Conservation (phyloP, 306 rosid species). For the Albizia julibrissin region DNA sequence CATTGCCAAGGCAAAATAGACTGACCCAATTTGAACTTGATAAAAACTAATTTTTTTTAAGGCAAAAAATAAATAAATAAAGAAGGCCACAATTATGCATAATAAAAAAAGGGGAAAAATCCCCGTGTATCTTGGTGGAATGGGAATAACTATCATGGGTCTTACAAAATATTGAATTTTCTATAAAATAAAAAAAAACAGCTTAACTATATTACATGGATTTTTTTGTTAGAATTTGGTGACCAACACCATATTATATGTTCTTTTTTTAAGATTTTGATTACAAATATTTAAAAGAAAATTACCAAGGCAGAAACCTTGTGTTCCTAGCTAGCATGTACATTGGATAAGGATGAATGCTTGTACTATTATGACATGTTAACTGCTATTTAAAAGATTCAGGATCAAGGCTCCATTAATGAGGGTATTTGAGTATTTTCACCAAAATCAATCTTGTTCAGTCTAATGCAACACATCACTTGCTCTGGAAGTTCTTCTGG, state of each 20-base stretch:
- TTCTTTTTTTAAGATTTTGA: neutral
- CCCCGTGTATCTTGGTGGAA: neutral
- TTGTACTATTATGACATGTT: conserved; percentile 12
- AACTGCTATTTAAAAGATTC: conserved; percentile 29
- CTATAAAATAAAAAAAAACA: neutral
- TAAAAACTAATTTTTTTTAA: too few species aligned
- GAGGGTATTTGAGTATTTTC: conserved; percentile 71
- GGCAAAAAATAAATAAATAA: too few species aligned
- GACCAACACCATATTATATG: neutral
- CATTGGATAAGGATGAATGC: neutral
- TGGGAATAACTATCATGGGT: neutral
- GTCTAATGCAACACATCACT: conserved; percentile 85
- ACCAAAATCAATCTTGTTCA: conserved; percentile 81
- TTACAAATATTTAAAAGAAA: neutral
- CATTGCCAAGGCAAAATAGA: too few species aligned
- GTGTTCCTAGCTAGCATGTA: neutral
- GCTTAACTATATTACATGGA: neutral
- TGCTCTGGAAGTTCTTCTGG: conserved; percentile 92
- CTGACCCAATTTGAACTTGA: too few species aligned
- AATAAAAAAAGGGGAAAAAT: neutral
- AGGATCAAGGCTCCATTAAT: conserved; percentile 60
- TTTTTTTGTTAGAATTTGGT: neutral
- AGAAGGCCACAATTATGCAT: neutral
- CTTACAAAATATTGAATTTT: neutral
- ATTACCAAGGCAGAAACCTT: neutral